These are phyloP conservation scores for Pythium phragmiticola DNA, from an alignment of 352 stramenopile genomes.

Conservation along the genomic window DNA sequence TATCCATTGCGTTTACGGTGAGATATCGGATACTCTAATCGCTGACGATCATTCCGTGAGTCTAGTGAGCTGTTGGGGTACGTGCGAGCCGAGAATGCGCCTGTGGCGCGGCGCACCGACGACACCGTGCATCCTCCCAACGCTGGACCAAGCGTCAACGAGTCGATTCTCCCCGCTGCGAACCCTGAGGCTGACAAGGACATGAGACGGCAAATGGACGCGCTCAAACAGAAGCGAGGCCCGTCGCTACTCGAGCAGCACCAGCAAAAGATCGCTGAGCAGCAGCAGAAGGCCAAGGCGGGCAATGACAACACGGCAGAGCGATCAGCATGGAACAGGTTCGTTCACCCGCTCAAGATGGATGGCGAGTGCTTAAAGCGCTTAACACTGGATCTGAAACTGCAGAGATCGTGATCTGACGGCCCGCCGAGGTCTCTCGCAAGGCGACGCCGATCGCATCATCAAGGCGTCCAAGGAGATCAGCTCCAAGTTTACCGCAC, in stretches of 20 bases:
- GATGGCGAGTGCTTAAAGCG: not conserved
- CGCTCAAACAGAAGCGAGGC: slow-evolving; percentile 48
- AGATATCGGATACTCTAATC: not conserved
- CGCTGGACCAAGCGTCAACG: slow-evolving; percentile 37
- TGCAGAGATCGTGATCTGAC: slow-evolving; percentile 71
- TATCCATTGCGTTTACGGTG: not conserved
- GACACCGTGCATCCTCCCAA: slow-evolving; percentile 13
- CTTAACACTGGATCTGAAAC: not conserved
- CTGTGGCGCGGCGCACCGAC: slow-evolving; percentile 11
- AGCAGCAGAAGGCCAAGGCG: slow-evolving; percentile 34
- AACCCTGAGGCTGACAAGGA: slow-evolving; percentile 66
- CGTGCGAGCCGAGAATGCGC: slow-evolving; percentile 71
- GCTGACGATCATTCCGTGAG: not conserved
- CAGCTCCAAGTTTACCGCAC: slow-evolving; percentile 84
- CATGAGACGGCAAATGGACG: slow-evolving; percentile 72
- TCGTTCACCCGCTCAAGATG: not conserved
- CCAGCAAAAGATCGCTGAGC: slow-evolving; percentile 55
- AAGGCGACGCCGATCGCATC: slow-evolving; percentile 67
- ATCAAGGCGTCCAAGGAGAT: slow-evolving; percentile 77
- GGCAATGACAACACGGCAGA: slow-evolving; percentile 9
- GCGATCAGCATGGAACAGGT: slow-evolving; percentile 62
- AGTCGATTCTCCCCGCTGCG: slow-evolving; percentile 64
- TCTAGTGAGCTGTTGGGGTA: slow-evolving; percentile 79
- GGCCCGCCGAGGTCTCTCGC: slow-evolving; percentile 56
- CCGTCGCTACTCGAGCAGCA: slow-evolving; percentile 80